Percentiles rank a stretch among this genome's conserved stretches.
These are phyloP conservation scores for Strobilomyces confusus DNA, from an alignment of 768 basidiomycete species.

Conservation along the genomic window DNA sequence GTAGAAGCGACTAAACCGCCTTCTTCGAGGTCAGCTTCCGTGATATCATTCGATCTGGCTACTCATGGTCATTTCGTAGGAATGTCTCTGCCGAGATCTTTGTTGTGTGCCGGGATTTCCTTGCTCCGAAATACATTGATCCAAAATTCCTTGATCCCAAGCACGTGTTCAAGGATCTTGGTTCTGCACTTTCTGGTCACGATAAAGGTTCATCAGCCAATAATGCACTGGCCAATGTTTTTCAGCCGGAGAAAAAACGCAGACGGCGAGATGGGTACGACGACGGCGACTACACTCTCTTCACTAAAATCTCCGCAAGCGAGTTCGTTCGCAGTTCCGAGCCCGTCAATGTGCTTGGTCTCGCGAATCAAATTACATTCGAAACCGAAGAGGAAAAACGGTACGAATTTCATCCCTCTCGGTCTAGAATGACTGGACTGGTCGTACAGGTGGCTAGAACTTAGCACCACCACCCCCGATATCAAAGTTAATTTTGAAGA, in stretches of 20 bases:
- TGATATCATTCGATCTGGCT: neutral
- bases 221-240: constrained; percentile 84
- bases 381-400: constrained; percentile 79
- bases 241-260: constrained; percentile 96
- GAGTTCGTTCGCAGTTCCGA: constrained; percentile 71
- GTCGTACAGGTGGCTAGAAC: constrained; percentile 60
- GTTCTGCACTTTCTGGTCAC: constrained; percentile 40
- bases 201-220: constrained; percentile 56
- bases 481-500: constrained; percentile 83
- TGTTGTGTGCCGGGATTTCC: constrained; percentile 94
- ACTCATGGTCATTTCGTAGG: constrained; percentile 37
- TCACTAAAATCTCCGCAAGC: constrained; percentile 63
- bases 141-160: constrained; percentile 97
- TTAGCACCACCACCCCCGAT: constrained; percentile 72
- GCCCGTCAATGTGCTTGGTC: constrained; percentile 75
- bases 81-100: constrained; percentile 99
- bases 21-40: constrained; percentile 73
- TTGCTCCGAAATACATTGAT: constrained; percentile 93
- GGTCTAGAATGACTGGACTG: constrained; percentile 4
- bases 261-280: constrained; percentile 92
- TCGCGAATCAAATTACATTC: constrained; percentile 74
- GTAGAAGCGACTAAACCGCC: constrained; percentile 99
- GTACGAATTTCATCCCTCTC: constrained; percentile 36
- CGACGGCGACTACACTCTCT: constrained; percentile 90
- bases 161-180: constrained; percentile 94